Evolutionary conservation across 768 basidiomycete species (phyloP), one percentile per base, ranked within the genome.

Genomic region (Amanita rubescens): DNA sequence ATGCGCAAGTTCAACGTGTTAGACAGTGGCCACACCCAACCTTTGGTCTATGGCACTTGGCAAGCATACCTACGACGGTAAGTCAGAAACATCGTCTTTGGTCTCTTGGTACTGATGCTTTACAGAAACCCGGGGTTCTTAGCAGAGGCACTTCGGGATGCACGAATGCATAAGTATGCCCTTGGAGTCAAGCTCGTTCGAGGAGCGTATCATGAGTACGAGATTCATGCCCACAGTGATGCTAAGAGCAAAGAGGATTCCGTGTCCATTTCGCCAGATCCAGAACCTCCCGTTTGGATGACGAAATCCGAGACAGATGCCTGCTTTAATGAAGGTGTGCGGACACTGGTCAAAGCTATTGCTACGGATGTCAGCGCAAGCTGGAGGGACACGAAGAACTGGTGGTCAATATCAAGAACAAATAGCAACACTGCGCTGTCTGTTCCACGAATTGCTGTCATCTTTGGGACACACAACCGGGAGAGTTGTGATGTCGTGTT

Each of bases 141-240:
- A 3, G 69, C 68, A 0, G 80, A 80, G 17, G 78, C 82, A 34
- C 69, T 94, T 42, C 68, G 67, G 12, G 85, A 89, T 48, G 87
- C 94, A 3, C 73, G 78, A 56, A 65, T 64, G 48, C 73, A 84
- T 57, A 74, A 79, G 34, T 95, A 90, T 63, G 75, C 87, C 0
- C 76, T 95, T 0, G 94, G 94, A 9, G 82, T 92, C 52, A 97
- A 96, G 67, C 85, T 97, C 45, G 94, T 96, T 27, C 82, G 94
- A 20, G 94, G 94, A 0, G 94, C 94, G 2, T 97, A 97, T 67
- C 90, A 94, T 62, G 75, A 81, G 0, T 79, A 87, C 54, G 94
- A 96, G 62, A 57, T 78, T 24, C 69, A 75, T 4, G 81, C 81
- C 1, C 75, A 82, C 55, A 57, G 60, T 11, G 59, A 68, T 33